These are phyloP conservation scores for Penicillium sp. DNA, from an alignment of 2,329 filamentous ascomycete genomes.

Conservation along the genomic window DNA sequence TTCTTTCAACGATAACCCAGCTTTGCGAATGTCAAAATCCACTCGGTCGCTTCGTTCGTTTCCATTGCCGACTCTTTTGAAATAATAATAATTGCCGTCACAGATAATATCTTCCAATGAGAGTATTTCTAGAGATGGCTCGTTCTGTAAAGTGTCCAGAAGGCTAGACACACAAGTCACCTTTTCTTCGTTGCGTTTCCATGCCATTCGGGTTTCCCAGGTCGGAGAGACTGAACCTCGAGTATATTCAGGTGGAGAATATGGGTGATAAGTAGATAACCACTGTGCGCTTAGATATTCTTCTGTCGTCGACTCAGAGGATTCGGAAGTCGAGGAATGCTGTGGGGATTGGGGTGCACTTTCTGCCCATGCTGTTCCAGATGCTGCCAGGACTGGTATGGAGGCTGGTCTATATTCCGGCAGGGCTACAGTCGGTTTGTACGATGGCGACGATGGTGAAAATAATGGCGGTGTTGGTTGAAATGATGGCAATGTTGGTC, in stretches of 20 bases:
- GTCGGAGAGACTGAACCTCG: slow-evolving; percentile 1
- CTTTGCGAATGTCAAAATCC: not conserved
- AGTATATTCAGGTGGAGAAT: not conserved
- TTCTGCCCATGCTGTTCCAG: not conserved
- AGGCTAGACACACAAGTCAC: slow-evolving; percentile 4
- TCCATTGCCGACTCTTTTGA: slow-evolving; percentile 1
- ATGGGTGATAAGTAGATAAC: slow-evolving; percentile 5
- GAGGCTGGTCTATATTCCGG: not conserved
- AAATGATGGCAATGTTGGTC: too few relatives aligned
- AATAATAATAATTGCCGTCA: slow-evolving; percentile 11
- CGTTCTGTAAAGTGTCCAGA: slow-evolving; percentile 6
- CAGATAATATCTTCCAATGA: slow-evolving; percentile 11
- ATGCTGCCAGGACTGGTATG: not conserved
- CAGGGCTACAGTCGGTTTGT: not conserved
- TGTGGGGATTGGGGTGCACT: not conserved
- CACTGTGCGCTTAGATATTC: slow-evolving; percentile 5
- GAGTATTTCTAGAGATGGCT: slow-evolving; percentile 10
- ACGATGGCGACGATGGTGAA: not conserved
- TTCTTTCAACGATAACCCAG: slow-evolving; percentile 1
- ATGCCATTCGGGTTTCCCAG: slow-evolving; percentile 4
- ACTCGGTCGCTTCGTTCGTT: not conserved
- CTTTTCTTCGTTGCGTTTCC: slow-evolving; percentile 7
- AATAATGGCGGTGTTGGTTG: not conserved
- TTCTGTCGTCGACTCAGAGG: slow-evolving; percentile 5
- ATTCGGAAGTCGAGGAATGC: slow-evolving; percentile 5